These are phyloP conservation scores for Aphanomyces astaci DNA, from an alignment of 352 stramenopile genomes.

Conservation along the genomic window DNA sequence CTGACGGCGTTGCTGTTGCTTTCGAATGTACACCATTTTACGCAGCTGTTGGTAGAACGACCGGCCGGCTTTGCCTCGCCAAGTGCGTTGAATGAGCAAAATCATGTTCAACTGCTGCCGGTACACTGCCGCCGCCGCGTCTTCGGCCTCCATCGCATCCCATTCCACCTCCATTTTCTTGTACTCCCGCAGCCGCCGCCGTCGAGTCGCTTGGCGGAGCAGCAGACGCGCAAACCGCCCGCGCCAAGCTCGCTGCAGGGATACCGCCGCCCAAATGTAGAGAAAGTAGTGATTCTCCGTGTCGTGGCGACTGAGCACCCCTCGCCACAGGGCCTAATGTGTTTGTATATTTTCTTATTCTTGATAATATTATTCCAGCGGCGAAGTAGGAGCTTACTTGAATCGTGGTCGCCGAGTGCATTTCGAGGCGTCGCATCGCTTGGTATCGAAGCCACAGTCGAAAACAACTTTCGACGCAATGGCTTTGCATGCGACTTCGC, in stretches of 20 bases:
- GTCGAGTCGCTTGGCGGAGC: constrained; percentile 41
- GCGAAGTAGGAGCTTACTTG: not conserved
- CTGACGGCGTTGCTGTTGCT: constrained; percentile 61
- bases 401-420: not conserved
- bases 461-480: not conserved
- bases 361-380: too few species aligned
- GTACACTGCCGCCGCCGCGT: constrained; percentile 34
- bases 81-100: constrained; percentile 57
- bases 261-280: constrained; percentile 48
- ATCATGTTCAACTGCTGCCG: constrained; percentile 50
- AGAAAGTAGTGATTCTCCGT: constrained; percentile 57
- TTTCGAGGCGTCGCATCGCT: not conserved
- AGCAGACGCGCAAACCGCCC: constrained; percentile 44
- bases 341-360: too few species aligned
- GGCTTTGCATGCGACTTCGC: constrained; percentile 11
- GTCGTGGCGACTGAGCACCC: constrained; percentile 31
- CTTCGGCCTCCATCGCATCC: constrained; percentile 48
- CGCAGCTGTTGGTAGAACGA: constrained; percentile 55
- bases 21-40: constrained; percentile 40
- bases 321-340: constrained; percentile 54
- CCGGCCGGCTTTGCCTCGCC: constrained; percentile 56
- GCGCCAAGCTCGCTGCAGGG: constrained; percentile 69
- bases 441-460: constrained; percentile 4
- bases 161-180: constrained; percentile 51
- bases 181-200: constrained; percentile 58